Conservation (phyloP, 257 asterid species). For the Solanum pinnatisectum region DNA sequence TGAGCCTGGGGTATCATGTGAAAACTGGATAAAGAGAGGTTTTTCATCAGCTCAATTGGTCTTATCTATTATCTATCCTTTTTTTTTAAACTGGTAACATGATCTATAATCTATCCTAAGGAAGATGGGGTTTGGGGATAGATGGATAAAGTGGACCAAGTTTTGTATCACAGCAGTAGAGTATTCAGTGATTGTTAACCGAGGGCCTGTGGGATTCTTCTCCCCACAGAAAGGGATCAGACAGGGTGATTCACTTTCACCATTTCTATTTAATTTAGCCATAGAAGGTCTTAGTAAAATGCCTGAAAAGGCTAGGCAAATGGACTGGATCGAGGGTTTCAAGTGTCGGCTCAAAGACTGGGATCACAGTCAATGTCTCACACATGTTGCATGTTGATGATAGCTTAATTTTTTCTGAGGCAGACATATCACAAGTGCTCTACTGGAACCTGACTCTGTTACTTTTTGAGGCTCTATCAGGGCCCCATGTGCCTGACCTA, state of each 20-base stretch:
- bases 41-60: not conserved
- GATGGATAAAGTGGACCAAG: not conserved
- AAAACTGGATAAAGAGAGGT: not conserved
- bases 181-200: not conserved
- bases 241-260: not conserved
- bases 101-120: not conserved
- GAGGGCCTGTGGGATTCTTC: not conserved
- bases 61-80: not conserved
- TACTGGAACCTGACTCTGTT: not conserved
- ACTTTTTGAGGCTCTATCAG: not conserved
- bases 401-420: not conserved
- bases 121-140: not conserved
- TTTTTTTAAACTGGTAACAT: not conserved
- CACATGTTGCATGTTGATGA: not conserved
- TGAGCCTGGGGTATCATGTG: not conserved
- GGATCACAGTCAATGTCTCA: not conserved
- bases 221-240: too few relatives aligned
- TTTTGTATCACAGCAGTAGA: not conserved
- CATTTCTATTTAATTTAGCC: not conserved
- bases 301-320: not conserved
- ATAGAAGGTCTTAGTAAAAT: not conserved
- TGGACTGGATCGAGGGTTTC: not conserved
- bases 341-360: not conserved
- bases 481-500: not conserved
- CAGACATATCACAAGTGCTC: not conserved